These are phyloP conservation scores for Ophiosphaerella korrae DNA, from an alignment of 2,329 filamentous ascomycete species.

Conservation along the genomic window DNA sequence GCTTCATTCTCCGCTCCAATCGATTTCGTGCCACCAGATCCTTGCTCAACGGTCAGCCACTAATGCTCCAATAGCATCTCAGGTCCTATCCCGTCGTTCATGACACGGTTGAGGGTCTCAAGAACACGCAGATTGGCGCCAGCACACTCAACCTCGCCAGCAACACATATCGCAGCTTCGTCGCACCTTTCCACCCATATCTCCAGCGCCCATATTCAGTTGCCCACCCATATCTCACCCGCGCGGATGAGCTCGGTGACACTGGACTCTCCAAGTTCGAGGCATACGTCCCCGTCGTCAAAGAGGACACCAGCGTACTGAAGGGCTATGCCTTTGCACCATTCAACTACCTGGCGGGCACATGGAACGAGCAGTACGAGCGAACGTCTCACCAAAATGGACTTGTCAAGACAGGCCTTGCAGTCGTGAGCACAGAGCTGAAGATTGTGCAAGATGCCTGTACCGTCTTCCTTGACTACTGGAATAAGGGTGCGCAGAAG, in stretches of 20 bases:
- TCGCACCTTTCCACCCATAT: conserved; percentile 78
- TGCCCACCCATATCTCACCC: conserved; percentile 81
- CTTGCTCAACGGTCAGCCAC: conserved; percentile 2
- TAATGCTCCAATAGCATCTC: conserved; percentile 67
- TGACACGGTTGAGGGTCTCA: conserved; percentile 78
- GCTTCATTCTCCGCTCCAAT: conserved; percentile 7
- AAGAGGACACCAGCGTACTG: conserved; percentile 54
- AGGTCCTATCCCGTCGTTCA: conserved; percentile 81
- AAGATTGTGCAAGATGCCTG: conserved; percentile 45
- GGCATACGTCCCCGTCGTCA: conserved; percentile 50
- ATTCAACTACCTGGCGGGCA: conserved; percentile 43
- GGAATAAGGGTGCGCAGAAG: conserved; percentile 34
- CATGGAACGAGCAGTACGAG: conserved; percentile 48
- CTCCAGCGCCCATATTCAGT: conserved; percentile 79
- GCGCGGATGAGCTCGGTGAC: conserved; percentile 67
- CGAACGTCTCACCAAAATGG: conserved; percentile 46
- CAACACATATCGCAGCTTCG: conserved; percentile 75
- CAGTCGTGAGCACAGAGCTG: conserved; percentile 46
- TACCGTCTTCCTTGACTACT: conserved; percentile 35
- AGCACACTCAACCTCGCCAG: conserved; percentile 79
- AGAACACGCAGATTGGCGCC: conserved; percentile 80
- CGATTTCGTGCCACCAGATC: conserved; percentile 4
- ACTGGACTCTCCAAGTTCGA: conserved; percentile 45
- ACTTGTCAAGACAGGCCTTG: conserved; percentile 44
- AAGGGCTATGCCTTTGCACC: conserved; percentile 42